Base-by-base conservation (phyloP, 2,329 filamentous ascomycete species). In the Microcera coccophila region DNA sequence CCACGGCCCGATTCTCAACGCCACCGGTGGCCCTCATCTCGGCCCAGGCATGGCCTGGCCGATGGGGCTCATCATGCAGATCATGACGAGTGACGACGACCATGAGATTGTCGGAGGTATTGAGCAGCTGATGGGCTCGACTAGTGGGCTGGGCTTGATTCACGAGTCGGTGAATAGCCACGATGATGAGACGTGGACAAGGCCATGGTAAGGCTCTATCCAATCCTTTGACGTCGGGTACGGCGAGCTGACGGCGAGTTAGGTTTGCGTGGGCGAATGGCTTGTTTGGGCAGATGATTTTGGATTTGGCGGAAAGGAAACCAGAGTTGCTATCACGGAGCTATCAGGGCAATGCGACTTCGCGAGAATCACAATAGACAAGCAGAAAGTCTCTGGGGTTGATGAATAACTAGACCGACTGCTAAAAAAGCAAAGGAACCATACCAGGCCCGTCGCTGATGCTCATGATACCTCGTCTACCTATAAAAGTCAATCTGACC, bases 221-320 rank as follows among this genome's bases (percentile, higher is more conserved):
- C 4, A 18, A 12, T 12, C 14, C 10, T 35, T 16, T 14, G 16
- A 5, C 1, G 14, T 12, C 3, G 14, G 14, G 5, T 3, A n/a
- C 18, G n/a, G 7, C 29, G 3, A 18, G 26, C 37, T 47, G n/a
- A 45, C 32, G 10, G 4, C 14, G 12, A 7, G 17, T 73, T 47
- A 90, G 86, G 85, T 94, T 93, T 61, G 84, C 87, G 1, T 93
- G 88, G 88, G 87, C 87, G 12, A 93, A 93, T 60, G 88, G 85
- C 0, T 79, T 94, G n/a, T 93, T 90, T 65, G 85, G 87, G 11
- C 85, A 91, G 68, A 87, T 87, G 46, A 78, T 93, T 42, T 65
- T 93, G 21, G 85, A 91, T 66, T 64, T 95, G 38, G 81, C 82
- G 35, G 75, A 79, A 50, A 72, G 87, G 62, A 87, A 87, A 62